Evolutionary conservation across 192 early-diverging fungal genomes (phyloP).

Genomic region (Lobulomyces angularis): DNA sequence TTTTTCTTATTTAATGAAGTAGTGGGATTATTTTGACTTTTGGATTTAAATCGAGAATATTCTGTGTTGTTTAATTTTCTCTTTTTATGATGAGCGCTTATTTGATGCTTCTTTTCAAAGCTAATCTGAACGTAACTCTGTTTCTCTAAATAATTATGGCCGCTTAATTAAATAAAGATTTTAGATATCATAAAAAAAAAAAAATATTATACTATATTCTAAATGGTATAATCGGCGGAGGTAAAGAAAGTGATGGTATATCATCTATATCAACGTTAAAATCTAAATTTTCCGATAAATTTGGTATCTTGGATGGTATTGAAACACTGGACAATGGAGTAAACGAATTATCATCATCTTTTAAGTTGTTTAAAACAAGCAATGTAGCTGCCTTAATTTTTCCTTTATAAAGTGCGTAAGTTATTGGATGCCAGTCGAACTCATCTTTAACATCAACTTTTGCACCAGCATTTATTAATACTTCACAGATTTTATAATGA

Average conservation of each 20-base stretch:
- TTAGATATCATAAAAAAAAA: conserved; percentile 2
- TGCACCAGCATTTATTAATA: conserved; percentile 67
- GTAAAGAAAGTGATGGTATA: conserved; percentile 85
- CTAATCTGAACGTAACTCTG: conserved; percentile 76
- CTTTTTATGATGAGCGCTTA: too few species aligned
- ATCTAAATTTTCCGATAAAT: conserved; percentile 13
- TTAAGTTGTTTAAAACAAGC: conserved; percentile 14
- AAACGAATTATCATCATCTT: conserved; percentile 5
- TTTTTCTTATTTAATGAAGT: too few species aligned
- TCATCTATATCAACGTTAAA: conserved; percentile 71
- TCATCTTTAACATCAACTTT: conserved; percentile 69
- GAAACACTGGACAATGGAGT: neutral
- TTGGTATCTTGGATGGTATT: conserved; percentile 1
- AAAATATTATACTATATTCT: conserved; percentile 62
- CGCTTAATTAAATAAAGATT: conserved; percentile 37
- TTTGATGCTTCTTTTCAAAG: too few species aligned
- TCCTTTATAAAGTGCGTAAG: conserved; percentile 59
- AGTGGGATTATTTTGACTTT: conserved; percentile 16
- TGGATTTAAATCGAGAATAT: conserved; percentile 10
- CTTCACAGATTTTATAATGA: conserved; percentile 62
- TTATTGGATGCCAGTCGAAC: conserved; percentile 65
- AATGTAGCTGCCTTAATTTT: conserved; percentile 31
- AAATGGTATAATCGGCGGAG: conserved; percentile 96
- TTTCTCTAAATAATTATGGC: conserved; percentile 91
- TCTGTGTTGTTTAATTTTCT: conserved; percentile 25